Evolutionary conservation across 495 filamentous ascomycete genomes (phyloP).

Genomic region (Tuber borchii): DNA sequence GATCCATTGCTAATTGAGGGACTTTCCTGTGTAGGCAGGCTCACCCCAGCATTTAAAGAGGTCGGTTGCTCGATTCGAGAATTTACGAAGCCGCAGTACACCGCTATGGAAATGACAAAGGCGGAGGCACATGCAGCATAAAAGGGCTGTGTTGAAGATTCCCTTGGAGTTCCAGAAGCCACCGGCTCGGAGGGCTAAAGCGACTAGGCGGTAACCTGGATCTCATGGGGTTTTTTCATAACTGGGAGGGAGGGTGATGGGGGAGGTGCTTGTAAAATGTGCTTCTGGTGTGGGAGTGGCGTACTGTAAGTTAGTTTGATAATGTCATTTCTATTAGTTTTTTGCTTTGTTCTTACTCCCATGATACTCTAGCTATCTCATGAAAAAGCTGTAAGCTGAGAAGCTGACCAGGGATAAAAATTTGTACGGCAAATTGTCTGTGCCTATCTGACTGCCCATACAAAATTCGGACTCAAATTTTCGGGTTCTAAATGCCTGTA

Average conservation of each 20-base stretch:
- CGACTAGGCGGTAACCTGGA: slow-evolving; percentile 10
- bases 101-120: slow-evolving; percentile 50
- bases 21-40: slow-evolving; percentile 37
- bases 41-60: slow-evolving; percentile 67
- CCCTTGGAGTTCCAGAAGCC: slow-evolving; percentile 76
- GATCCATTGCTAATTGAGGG: slow-evolving; percentile 34
- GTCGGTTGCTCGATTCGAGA: slow-evolving; percentile 63
- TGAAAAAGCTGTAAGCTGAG: not conserved
- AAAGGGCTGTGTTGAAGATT: slow-evolving; percentile 63
- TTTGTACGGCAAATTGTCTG: too few relatives aligned
- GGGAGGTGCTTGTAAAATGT: not conserved
- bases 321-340: not conserved
- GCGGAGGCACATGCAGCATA: slow-evolving; percentile 55
- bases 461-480: too few relatives aligned
- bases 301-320: not conserved
- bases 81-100: slow-evolving; percentile 49
- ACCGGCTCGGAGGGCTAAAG: slow-evolving; percentile 30
- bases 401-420: too few relatives aligned
- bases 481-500: too few relatives aligned
- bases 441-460: too few relatives aligned
- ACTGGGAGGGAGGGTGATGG: not conserved
- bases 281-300: not conserved
- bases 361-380: not conserved
- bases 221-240: not conserved
- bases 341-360: not conserved